Evolutionary conservation across 78 protist genomes (phyloP), one percentile per base, ranked within the genome.

Genomic region (Dictyostelium purpureum): DNA sequence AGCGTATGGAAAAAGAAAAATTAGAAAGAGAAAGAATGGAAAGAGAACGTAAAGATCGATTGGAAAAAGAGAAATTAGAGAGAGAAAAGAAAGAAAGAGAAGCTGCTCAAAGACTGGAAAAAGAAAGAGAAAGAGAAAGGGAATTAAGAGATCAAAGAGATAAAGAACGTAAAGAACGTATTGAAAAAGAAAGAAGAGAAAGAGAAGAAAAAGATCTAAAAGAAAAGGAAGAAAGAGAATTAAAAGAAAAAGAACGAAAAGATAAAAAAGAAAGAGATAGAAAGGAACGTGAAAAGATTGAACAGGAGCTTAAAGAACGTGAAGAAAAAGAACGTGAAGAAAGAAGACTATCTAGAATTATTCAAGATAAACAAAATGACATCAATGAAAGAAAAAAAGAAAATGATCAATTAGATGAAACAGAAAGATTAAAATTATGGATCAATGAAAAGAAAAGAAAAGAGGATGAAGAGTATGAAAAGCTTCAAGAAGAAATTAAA

Each of bases 11-110:
- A 31, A 26, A 16, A 33, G 38, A 26, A 43, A 35, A 26, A 56
- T 51, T 67, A 9, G 57, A 35, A 37, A 1, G 5, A 14, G 42
- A 26, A 54, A 33, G 38, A 11, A 28, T 40, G 6, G 79, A 73
- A 14, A 73, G 49, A 49, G 61, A 57, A 61, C 40, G 57, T 37
- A 47, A 63, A 31, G 37, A 21, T 0, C 31, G 45, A 78, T 19
- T 78, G 43, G 87, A 78, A 61, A 40, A 33, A 31, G 89, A 81
- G 51, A 49, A 71, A 38, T 38, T 38, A 16, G 87, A 78, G 31
- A 78, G 75, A 45, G 75, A 81, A 24, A 42, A 33, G 6, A 69
- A 57, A 47, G 26, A 45, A 6, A 47, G 49, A 47, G 47, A 18
- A 31, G 79, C 19, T 31, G 31, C 31, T 24, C 35, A 70, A 67